Evolutionary conservation across 148 eudicot genomes (phyloP).

Genomic region (Vaccinium vitisidaea): DNA sequence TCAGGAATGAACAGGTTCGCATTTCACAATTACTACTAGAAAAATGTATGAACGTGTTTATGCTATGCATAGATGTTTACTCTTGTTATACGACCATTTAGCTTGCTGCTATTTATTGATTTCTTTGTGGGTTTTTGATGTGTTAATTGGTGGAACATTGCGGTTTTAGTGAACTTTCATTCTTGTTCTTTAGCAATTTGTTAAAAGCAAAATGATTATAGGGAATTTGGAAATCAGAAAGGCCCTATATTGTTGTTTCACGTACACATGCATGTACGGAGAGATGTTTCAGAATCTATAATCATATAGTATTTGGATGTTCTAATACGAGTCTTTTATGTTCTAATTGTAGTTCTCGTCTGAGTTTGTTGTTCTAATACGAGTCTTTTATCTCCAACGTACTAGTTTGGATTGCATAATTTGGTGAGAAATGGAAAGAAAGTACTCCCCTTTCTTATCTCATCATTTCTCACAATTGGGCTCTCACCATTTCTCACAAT

Average conservation of each 20-base stretch:
- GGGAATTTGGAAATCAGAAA: background rate
- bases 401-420: too few relatives aligned
- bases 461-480: too few relatives aligned
- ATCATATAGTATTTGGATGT: background rate
- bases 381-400: background rate
- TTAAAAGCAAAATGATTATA: background rate
- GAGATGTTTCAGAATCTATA: background rate
- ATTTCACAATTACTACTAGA: background rate
- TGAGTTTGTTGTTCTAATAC: background rate
- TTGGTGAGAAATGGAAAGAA: too few relatives aligned
- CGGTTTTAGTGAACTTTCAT: background rate
- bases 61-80: background rate
- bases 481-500: too few relatives aligned
- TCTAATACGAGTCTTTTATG: background rate
- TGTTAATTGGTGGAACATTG: background rate
- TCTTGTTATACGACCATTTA: background rate
- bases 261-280: background rate
- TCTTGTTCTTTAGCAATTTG: background rate
- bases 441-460: too few relatives aligned
- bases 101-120: background rate
- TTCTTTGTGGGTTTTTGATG: background rate
- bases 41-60: background rate
- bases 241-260: background rate
- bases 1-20: conserved; percentile 19
- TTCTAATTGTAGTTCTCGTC: background rate